Conservation (phyloP, 2,329 filamentous ascomycete genomes). For the Talaromyces sp. region DNA sequence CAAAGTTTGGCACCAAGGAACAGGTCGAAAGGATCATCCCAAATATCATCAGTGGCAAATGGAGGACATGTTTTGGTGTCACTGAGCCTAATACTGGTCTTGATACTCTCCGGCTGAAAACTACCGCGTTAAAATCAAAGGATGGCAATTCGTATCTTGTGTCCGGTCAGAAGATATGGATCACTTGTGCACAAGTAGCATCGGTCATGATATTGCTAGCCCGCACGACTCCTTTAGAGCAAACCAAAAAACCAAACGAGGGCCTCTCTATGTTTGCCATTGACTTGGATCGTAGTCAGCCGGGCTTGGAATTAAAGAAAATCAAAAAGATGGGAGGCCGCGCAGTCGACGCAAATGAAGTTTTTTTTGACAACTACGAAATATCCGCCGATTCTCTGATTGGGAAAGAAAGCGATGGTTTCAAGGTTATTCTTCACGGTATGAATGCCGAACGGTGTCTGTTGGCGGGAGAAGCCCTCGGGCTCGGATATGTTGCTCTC, state of each 20-base stretch:
- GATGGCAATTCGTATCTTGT: conserved; percentile 60
- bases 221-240: conserved; percentile 64
- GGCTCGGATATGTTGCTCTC: conserved; percentile 69
- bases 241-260: conserved; percentile 65
- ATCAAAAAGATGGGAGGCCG: conserved; percentile 85
- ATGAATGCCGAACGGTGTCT: conserved; percentile 77
- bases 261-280: conserved; percentile 78
- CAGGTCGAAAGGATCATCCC: conserved; percentile 63
- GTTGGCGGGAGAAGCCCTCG: conserved; percentile 72
- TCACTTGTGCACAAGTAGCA: conserved; percentile 76
- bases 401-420: conserved; percentile 68
- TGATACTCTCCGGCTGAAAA: conserved; percentile 67
- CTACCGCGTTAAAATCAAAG: conserved; percentile 49
- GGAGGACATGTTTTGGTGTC: conserved; percentile 73
- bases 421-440: conserved; percentile 71
- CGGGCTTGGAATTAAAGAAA: conserved; percentile 60
- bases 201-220: conserved; percentile 78
- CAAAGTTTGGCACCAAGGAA: conserved; percentile 62
- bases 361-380: conserved; percentile 76
- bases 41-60: conserved; percentile 65
- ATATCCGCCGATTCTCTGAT: conserved; percentile 62
- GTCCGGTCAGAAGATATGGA: conserved; percentile 83
- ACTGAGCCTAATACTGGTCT: conserved; percentile 80
- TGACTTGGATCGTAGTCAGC: conserved; percentile 58
- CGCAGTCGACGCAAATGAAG: conserved; percentile 78